Percentiles rank a stretch among this genome's conserved stretches.
These are phyloP conservation scores for Hypoxylon fragiforme DNA, from an alignment of 495 filamentous ascomycete species.

Conservation along the genomic window DNA sequence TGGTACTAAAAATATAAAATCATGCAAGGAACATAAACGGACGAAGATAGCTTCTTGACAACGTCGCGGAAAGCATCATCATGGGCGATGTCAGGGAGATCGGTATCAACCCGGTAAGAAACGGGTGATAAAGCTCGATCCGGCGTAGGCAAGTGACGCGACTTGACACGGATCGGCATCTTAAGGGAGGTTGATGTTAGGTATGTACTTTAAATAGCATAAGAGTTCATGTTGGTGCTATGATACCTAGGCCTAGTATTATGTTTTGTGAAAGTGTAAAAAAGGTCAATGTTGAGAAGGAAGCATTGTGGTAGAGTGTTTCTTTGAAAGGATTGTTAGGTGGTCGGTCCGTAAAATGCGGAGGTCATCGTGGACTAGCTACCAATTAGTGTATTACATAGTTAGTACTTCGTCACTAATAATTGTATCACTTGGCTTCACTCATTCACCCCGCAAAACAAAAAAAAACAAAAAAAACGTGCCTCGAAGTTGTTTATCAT, in stretches of 20 bases:
- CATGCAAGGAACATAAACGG: constrained; percentile 23
- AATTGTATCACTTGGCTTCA: too few relatives aligned
- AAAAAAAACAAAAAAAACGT: too few relatives aligned
- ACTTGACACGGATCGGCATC: constrained; percentile 54
- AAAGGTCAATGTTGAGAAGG: background rate
- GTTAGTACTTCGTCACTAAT: too few relatives aligned
- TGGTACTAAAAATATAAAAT: background rate
- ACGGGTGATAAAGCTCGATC: constrained; percentile 30
- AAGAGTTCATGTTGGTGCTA: constrained; percentile 1
- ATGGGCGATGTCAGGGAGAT: constrained; percentile 64
- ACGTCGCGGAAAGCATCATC: constrained; percentile 67
- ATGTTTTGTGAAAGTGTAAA: background rate
- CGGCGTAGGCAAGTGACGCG: constrained; percentile 32
- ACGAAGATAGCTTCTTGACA: constrained; percentile 71
- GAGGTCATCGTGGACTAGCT: background rate
- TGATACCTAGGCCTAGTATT: background rate
- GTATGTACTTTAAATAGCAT: background rate
- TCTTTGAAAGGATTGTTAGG: too few relatives aligned
- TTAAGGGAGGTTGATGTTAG: background rate
- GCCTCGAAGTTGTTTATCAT: too few relatives aligned
- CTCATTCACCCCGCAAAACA: too few relatives aligned
- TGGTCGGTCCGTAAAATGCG: constrained; percentile 13
- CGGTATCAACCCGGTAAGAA: constrained; percentile 25
- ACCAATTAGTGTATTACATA: too few relatives aligned
- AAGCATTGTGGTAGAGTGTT: too few relatives aligned